These are phyloP conservation scores for Mortierella sp. DNA, from an alignment of 371 early-diverging fungal genomes.

Conservation along the genomic window DNA sequence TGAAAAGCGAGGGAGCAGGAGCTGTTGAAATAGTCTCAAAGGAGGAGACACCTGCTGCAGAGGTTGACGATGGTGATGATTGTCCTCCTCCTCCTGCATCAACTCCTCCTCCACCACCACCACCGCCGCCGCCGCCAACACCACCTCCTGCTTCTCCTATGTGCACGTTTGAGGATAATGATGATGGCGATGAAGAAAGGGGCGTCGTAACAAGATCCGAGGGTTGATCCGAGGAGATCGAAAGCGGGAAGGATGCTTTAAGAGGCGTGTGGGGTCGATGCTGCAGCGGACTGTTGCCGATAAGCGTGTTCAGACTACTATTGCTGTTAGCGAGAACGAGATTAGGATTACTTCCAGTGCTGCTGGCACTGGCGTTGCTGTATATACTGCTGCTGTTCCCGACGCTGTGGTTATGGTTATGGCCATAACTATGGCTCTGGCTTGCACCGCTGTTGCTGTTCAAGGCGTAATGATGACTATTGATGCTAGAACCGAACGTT, in stretches of 20 bases:
- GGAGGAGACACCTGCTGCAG: not conserved
- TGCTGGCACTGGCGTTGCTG: not conserved
- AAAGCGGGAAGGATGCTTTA: slow-evolving; percentile 34
- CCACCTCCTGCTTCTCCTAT: slow-evolving; percentile 7
- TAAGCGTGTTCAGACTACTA: slow-evolving; percentile 18
- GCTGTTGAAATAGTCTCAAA: slow-evolving; percentile 18
- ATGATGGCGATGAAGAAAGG: slow-evolving; percentile 9
- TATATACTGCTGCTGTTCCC: slow-evolving; percentile 8
- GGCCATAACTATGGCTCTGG: not conserved
- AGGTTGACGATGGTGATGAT: not conserved
- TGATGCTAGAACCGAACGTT: slow-evolving; percentile 6
- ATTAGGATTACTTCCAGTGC: slow-evolving; percentile 9
- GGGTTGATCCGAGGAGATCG: slow-evolving; percentile 31
- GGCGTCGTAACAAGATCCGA: slow-evolving; percentile 16
- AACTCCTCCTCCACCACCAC: not conserved
- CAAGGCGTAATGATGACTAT: slow-evolving; percentile 2
- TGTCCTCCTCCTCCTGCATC: slow-evolving; percentile 11
- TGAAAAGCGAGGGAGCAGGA: slow-evolving; percentile 16
- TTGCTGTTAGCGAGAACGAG: slow-evolving; percentile 14
- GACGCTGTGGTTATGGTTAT: slow-evolving; percentile 4
- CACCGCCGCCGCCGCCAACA: slow-evolving; percentile 6
- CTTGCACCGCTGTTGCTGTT: not conserved
- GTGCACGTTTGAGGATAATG: slow-evolving; percentile 17
- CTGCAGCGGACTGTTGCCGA: slow-evolving; percentile 24
- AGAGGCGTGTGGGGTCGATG: slow-evolving; percentile 43